Evolutionary conservation across 345 rosid species (phyloP), one percentile per base, ranked within the genome.

Genomic region (Gossypium sturtianum): DNA sequence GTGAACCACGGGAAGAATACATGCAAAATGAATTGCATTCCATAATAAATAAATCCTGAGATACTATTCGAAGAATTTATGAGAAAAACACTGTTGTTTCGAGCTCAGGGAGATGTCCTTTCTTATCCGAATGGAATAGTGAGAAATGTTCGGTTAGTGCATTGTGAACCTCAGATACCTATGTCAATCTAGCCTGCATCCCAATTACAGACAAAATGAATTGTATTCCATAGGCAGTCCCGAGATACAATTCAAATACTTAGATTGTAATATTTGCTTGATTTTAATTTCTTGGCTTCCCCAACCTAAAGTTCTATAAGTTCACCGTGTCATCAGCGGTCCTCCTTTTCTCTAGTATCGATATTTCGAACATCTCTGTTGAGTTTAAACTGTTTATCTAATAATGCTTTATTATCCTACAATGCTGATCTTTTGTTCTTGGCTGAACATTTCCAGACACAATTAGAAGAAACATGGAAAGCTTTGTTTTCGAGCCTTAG

Each of bases 381-480:
- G 13, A 56, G 60, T 56, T 59, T 59, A 25, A 12, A 23, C 23
- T n/a, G 2, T 19, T 54, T 54, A 22, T 19, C 22, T n/a, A 54
- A 22, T 10, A 20, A 57, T 3, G 53, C 70, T 48, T 63, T 62
- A 15, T 23, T 43, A 16, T 62, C 12, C 54, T 60, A 34, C 45
- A 52, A 20, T 66, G 52, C 75, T 77, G 56, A 79, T 67, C 15
- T 11, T 29, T 53, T 54, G 62, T 60, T 25, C 48, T 57, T 56
- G 57, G 74, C 38, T 74, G 57, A 48, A 38, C 62, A 17, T 43
- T 72, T 82, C 66, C 91, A 94, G 98, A 76, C 98, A n/a, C 94
- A 84, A 79, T 70, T 95, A 80, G 98, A 95, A 81, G 94, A 91
- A 78, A 89, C 88, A 53, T 94, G 98, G 98, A 84, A 78, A 19